Percentiles rank a stretch among this genome's conserved stretches.
These are phyloP conservation scores for Cinchona pubescens DNA, from an alignment of 257 asterid genomes.

Conservation along the genomic window DNA sequence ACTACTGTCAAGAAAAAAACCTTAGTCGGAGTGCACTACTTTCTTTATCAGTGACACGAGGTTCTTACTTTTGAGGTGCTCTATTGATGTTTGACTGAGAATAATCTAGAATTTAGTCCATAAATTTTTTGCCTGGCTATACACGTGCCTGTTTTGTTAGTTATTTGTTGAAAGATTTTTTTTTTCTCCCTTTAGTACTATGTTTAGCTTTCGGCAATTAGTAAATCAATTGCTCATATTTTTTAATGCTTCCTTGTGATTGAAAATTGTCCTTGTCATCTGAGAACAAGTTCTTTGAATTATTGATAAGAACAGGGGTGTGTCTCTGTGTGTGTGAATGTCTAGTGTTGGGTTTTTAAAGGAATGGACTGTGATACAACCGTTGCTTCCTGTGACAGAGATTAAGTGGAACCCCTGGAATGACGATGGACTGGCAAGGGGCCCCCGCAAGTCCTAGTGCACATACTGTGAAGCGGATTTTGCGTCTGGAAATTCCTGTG, in stretches of 20 bases:
- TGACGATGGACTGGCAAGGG: conserved; percentile 99
- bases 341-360: neutral
- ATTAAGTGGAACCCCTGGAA: conserved; percentile 79
- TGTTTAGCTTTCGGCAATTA: neutral
- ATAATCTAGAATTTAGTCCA: neutral
- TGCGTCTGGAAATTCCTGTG: conserved; percentile 96
- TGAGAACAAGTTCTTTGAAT: neutral
- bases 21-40: neutral
- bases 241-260: neutral
- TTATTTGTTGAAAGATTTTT: too few relatives aligned
- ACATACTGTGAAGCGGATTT: conserved; percentile 75
- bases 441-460: conserved; percentile 99
- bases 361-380: neutral
- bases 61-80: neutral
- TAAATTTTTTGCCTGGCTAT: neutral
- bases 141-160: neutral
- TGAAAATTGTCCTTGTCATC: neutral
- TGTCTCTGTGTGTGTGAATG: neutral
- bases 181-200: neutral
- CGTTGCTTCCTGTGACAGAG: conserved; percentile 47
- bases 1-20: too few relatives aligned
- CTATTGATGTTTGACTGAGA: neutral
- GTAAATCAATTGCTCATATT: neutral
- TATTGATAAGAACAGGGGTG: neutral
- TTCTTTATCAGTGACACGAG: neutral